Evolutionary conservation across 2,329 filamentous ascomycete genomes (phyloP), one percentile per base, ranked within the genome.

Genomic region (Aaosphaeria arxii): DNA sequence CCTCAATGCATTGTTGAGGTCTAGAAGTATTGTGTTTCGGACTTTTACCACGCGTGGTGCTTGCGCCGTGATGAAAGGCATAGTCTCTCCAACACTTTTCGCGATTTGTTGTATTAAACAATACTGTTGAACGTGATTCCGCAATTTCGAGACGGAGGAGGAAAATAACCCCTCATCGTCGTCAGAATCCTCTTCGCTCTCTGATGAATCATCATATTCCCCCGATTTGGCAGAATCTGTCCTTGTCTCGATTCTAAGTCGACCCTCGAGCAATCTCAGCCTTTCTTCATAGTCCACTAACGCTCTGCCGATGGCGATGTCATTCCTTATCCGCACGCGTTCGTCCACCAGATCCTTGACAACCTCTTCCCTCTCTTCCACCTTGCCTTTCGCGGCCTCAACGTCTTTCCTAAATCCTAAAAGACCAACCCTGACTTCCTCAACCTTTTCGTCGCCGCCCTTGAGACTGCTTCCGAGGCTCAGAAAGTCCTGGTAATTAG

Each of bases 401-500:
- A 96, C 82, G 44, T 94, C 90, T 54, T 91, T 81, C 51, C 85
- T 80, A 62, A 99, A 96, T 0, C 90, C 90, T 51, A 97, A 70
- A 47, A 99, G 72, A 0, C 91, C 90, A 0, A 99, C 88, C 40
- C 89, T 82, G 31, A 97, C 87, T 63, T 95, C 90, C 66, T 95
- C 91, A 1, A 96, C 86, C 67, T 86, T 88, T 61, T 96, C 92
- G 63, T 95, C 91, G 6, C 95, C 95, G 3, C 91, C 91, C 46
- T 84, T 83, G 40, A 99, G 74, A 59, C 90, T 88, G 42, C 81
- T 84, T 0, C 94, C 95, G 0, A 99, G 74, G 0, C 85, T 86
- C 4, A 99, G 72, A 60, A 99, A 99, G 48, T 92, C 88, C 42
- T 90, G 87, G 68, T 99, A 97, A 71, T 99, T 95, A 44, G 87